Conservation (phyloP, 495 filamentous ascomycete genomes). For the Staphylotrichum longicolle region DNA sequence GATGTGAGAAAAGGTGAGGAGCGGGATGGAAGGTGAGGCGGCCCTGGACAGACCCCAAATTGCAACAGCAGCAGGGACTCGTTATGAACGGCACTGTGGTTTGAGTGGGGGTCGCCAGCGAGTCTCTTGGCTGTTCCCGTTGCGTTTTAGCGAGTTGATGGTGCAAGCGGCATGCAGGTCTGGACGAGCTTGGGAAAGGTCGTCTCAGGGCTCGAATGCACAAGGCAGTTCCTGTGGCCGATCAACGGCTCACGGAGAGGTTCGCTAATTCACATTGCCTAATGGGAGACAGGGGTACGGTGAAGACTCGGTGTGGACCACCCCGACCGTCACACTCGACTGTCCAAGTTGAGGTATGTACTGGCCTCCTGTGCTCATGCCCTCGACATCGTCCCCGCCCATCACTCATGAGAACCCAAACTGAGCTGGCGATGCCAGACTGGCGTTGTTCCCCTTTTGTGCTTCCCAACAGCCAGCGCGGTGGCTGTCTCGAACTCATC, state of each 20-base stretch:
- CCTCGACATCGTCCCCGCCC: no score
- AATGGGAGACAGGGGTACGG: no score
- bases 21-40: neutral
- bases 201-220: neutral
- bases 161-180: slow-evolving; percentile 4
- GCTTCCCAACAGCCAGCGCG: no score
- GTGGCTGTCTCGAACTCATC: no score
- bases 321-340: no score
- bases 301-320: no score
- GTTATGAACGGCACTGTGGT: slow-evolving; percentile 1
- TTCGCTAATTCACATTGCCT: no score
- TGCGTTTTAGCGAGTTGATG: slow-evolving; percentile 10
- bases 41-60: neutral
- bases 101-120: neutral
- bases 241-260: neutral
- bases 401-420: no score
- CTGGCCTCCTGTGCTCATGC: no score
- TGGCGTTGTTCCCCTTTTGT: no score
- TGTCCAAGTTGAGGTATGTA: no score
- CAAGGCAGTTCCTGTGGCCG: slow-evolving; percentile 4
- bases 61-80: slow-evolving; percentile 1
- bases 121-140: slow-evolving; percentile 7
- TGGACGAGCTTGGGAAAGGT: slow-evolving; percentile 2
- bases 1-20: slow-evolving; percentile 5
- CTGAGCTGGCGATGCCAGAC: no score